Percentiles rank a stretch among this genome's conserved stretches.
These are phyloP conservation scores for Zygosaccharomyces kombuchaensis DNA, from an alignment of 805 yeast genomes.

Conservation along the genomic window DNA sequence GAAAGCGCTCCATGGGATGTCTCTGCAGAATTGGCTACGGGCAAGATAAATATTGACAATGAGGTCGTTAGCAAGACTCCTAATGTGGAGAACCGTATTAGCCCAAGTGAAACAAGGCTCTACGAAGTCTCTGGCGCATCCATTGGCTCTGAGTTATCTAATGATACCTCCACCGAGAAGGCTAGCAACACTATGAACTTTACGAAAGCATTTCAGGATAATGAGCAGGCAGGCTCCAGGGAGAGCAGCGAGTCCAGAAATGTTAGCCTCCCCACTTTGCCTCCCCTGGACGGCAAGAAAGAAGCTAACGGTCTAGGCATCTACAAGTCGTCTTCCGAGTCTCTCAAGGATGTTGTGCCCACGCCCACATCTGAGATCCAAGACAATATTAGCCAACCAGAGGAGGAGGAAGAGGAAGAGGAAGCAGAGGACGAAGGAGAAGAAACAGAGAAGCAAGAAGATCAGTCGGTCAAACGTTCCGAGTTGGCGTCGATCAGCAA, in stretches of 20 bases:
- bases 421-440: constrained; percentile 29
- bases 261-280: constrained; percentile 29
- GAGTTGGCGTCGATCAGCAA: background rate
- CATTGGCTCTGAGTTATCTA: constrained; percentile 2
- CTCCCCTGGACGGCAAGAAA: constrained; percentile 26
- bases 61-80: constrained; percentile 26
- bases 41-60: constrained; percentile 23
- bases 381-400: constrained; percentile 17
- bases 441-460: constrained; percentile 22
- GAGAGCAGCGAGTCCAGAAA: constrained; percentile 8
- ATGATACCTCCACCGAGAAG: constrained; percentile 7
- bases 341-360: constrained; percentile 4
- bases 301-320: constrained; percentile 29
- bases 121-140: constrained; percentile 22
- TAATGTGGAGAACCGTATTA: constrained; percentile 21
- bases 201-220: constrained; percentile 37
- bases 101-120: constrained; percentile 25
- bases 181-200: constrained; percentile 35
- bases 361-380: constrained; percentile 12
- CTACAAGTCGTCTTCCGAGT: constrained; percentile 21
- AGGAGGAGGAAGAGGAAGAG: constrained; percentile 7
- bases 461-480: constrained; percentile 5
- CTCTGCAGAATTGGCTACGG: constrained; percentile 15
- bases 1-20: constrained; percentile 10
- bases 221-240: background rate